Evolutionary conservation across 176 grass and related monocot species (phyloP).

Genomic region (Triticum monococcum): DNA sequence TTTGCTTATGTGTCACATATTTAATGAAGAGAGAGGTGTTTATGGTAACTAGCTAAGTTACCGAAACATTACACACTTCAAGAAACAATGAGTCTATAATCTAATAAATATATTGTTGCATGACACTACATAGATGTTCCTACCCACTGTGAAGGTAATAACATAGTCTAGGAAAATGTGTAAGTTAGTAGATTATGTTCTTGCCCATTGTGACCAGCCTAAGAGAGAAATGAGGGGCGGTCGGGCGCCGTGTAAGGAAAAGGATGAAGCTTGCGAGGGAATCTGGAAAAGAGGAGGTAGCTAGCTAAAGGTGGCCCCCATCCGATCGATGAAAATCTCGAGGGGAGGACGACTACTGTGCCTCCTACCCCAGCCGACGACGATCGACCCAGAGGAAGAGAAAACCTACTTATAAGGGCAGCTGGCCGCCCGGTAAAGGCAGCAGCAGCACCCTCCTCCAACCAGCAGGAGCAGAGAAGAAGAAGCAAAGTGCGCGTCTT

Average conservation of each 20-base stretch:
- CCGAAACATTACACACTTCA: no score
- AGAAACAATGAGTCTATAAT: no score
- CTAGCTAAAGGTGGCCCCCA: constrained; percentile 45
- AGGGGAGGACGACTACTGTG: constrained; percentile 14
- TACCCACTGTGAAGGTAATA: no score
- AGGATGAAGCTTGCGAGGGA: constrained; percentile 58
- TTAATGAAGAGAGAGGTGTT: no score
- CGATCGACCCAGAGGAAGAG: neutral
- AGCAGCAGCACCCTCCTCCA: constrained; percentile 36
- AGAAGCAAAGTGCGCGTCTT: constrained; percentile 53
- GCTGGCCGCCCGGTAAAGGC: constrained; percentile 50
- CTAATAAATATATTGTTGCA: no score
- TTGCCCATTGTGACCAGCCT: no score
- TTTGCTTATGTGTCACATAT: no score
- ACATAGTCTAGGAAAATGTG: no score
- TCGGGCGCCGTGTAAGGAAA: constrained; percentile 52
- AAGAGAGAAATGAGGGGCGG: neutral
- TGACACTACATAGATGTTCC: no score
- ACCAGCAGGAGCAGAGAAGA: constrained; percentile 22
- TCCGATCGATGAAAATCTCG: constrained; percentile 40
- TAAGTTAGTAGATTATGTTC: no score
- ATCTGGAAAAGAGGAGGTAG: constrained; percentile 65
- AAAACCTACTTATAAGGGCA: constrained; percentile 58
- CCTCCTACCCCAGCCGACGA: constrained; percentile 19
- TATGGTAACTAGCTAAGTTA: no score